Evolutionary conservation across 352 stramenopile species (phyloP), one percentile per base, ranked within the genome.

Genomic region (Phytophthora hybrid): DNA sequence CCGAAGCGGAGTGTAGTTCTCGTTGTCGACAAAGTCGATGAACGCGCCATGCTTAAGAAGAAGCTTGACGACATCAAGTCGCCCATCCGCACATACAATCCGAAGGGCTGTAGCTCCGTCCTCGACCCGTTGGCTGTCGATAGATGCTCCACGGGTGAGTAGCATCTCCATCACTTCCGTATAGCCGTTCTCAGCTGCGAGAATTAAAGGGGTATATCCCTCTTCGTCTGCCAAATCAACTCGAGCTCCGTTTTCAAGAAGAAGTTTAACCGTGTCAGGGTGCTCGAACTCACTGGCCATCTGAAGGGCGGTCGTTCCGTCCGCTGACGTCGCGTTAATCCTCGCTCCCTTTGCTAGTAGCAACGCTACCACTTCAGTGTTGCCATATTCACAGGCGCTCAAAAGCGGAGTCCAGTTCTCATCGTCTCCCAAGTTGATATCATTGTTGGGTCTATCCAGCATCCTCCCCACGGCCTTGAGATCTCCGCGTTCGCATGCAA

Each of bases 121-220:
- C n/a, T 52, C 52, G 10, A 14, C 5, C 5, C 26, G 44, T 23
- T 62, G 46, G 19, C 59, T 67, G 21, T 76, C 47, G 3, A 72
- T 32, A 11, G 34, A 13, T 4, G 52, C 69, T 9, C 64, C 58
- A 11, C 62, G 49, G 5, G 66, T 49, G 1, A 76, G 23, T 31
- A 76, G 37, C 11, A 69, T 11, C 16, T 64, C 14, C 6, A 69
- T 52, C 41, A 76, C 69, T 1, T 52, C 41, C 0, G 39, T n/a
- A 10, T 72, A 51, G n/a, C 56, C 51, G 37, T 63, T 34, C 16
- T 37, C 13, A 8, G 55, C 39, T 13, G 69, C 55, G 9, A 23
- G 11, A 5, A 47, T 41, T 47, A 76, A 39, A 9, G 62, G 32
- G 9, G 23, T 61, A 16, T 19, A 10, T 2, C 32, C 49, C 5